Conservation (phyloP, 139 green algal species). For the Micractinium conductrix region DNA sequence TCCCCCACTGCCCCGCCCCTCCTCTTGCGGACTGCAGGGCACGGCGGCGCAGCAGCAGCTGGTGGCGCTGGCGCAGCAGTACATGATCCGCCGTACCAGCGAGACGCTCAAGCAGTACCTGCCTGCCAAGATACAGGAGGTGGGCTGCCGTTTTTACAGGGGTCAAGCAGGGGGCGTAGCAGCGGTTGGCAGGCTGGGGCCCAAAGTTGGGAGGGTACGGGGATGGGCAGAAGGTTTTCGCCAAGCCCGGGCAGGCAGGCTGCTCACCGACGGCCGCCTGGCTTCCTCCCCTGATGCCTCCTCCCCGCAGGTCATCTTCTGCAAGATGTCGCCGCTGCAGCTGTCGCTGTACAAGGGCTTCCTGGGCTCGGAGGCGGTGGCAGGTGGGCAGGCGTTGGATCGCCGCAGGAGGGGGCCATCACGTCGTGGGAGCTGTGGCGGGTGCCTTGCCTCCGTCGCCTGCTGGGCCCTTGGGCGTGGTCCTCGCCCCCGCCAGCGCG, state of each 20-base stretch:
- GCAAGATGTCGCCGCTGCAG: constrained; percentile 87
- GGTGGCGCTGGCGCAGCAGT: constrained; percentile 87
- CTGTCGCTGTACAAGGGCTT: constrained; percentile 90
- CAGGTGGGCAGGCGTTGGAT: background rate
- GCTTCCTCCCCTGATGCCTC: background rate
- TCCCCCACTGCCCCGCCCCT: background rate
- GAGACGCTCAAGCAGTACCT: constrained; percentile 86
- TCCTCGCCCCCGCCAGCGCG: no score
- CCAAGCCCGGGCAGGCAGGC: no score
- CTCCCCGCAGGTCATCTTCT: constrained; percentile 87
- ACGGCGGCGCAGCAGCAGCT: constrained; percentile 43
- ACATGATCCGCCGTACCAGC: constrained; percentile 96
- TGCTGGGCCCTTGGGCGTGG: no score
- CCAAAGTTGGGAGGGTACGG: no score
- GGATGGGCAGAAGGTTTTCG: no score
- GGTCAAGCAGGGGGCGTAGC: no score
- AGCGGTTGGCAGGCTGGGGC: background rate
- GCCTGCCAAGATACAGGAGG: constrained; percentile 86
- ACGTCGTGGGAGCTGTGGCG: no score
- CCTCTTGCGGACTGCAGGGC: background rate
- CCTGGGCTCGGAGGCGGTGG: constrained; percentile 81
- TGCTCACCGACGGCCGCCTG: no score
- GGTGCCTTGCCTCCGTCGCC: no score
- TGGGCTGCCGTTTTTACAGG: no score
- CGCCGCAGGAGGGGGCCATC: no score